These are phyloP conservation scores for Brachypodium distachyon DNA, from an alignment of 202 grass and related monocot species.

Conservation along the genomic window DNA sequence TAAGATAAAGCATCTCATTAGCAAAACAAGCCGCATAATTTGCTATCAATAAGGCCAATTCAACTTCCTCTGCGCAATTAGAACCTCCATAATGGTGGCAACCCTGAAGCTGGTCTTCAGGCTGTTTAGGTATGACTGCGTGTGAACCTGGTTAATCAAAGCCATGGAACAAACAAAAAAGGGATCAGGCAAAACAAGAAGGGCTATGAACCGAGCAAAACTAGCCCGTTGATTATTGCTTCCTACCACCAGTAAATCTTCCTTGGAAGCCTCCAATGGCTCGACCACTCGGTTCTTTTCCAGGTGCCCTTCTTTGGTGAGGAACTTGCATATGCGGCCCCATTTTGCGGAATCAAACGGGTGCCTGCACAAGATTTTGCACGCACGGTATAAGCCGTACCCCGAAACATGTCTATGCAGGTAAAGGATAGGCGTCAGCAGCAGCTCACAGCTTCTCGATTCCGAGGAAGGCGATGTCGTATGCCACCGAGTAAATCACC, in stretches of 20 bases:
- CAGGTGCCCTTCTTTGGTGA: conserved; percentile 58
- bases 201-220: neutral
- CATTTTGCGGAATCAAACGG: conserved; percentile 98
- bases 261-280: conserved; percentile 71
- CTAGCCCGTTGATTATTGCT: neutral
- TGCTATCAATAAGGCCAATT: neutral
- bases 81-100: conserved; percentile 74
- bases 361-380: conserved; percentile 44
- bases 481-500: conserved; percentile 67
- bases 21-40: neutral
- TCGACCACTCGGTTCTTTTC: conserved; percentile 58
- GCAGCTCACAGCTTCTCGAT: conserved; percentile 89
- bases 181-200: neutral
- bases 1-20: conserved; percentile 10
- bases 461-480: conserved; percentile 77
- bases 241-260: conserved; percentile 86
- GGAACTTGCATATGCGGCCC: conserved; percentile 65
- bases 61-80: neutral
- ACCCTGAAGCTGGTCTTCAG: conserved; percentile 77
- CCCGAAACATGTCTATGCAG: neutral
- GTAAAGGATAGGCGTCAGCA: neutral
- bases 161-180: neutral
- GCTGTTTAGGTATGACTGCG: conserved; percentile 53
- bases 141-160: conserved; percentile 55
- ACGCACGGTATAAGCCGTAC: neutral